Conservation (phyloP, 169 alveolate genomes). For the Ichthyophthirius multifiliis region DNA sequence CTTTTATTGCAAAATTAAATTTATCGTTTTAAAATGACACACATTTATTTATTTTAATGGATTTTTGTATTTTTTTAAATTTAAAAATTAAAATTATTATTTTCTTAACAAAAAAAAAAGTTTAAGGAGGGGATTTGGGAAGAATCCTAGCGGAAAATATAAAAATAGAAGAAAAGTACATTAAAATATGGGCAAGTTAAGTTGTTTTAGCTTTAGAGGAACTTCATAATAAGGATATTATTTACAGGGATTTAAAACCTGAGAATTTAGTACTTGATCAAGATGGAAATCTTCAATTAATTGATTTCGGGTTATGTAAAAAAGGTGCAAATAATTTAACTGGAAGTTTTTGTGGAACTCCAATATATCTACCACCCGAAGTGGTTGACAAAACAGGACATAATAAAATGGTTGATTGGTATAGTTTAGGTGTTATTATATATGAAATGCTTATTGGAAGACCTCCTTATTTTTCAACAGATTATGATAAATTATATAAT, state of each 20-base stretch:
- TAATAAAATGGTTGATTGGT: conserved; percentile 83
- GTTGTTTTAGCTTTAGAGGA: conserved; percentile 49
- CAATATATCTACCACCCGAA: conserved; percentile 72
- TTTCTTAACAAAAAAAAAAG: background rate
- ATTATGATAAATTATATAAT: conserved; percentile 54
- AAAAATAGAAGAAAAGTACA: conserved; percentile 46
- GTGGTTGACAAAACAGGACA: conserved; percentile 43
- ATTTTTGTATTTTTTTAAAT: conserved; percentile 47
- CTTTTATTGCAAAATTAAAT: conserved; percentile 77
- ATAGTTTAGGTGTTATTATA: conserved; percentile 69
- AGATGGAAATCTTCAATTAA: conserved; percentile 57
- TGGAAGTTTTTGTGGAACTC: conserved; percentile 66
- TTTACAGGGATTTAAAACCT: conserved; percentile 72
- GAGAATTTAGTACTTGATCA: conserved; percentile 66
- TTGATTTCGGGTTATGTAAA: conserved; percentile 71
- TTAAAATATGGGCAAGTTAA: conserved; percentile 54
- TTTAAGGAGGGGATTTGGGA: conserved; percentile 77
- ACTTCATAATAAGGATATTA: conserved; percentile 41
- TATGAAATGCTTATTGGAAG: conserved; percentile 76
- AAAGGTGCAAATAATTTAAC: conserved; percentile 28
- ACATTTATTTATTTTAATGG: conserved; percentile 68
- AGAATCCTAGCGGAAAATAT: conserved; percentile 55
- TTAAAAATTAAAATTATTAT: background rate
- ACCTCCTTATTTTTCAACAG: conserved; percentile 70
- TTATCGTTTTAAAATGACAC: conserved; percentile 76